Conservation (phyloP, 345 rosid genomes). For the Eucalyptus marginata region DNA sequence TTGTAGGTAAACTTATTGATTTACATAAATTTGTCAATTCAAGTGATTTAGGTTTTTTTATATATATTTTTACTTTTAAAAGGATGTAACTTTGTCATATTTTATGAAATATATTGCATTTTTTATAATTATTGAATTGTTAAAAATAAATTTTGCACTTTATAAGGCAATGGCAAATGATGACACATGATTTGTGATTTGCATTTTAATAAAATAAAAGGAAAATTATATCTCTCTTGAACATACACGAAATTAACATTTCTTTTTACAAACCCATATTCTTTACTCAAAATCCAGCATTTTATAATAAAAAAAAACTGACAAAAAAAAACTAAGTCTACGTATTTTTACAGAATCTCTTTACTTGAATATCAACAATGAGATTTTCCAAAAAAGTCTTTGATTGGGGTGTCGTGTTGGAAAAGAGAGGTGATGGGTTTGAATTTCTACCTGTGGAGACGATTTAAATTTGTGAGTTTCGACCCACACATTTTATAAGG, state of each 20-base stretch:
- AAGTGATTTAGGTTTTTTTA: background rate
- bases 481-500: fast-evolving
- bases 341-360: background rate
- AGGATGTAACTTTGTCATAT: background rate
- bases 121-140: background rate
- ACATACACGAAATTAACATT: background rate
- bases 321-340: background rate
- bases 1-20: background rate
- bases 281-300: background rate
- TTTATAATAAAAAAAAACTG: too few relatives aligned
- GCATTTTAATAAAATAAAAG: background rate
- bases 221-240: background rate
- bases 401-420: too few relatives aligned
- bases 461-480: fast-evolving
- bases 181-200: background rate
- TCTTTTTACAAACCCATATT: background rate
- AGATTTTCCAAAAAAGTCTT: fast-evolving
- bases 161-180: background rate
- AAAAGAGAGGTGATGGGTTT: too few relatives aligned
- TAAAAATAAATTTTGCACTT: background rate
- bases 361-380: too few relatives aligned
- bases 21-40: background rate
- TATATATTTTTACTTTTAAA: background rate
- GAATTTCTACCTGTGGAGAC: fast-evolving
- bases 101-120: background rate